These are phyloP conservation scores for Medicago truncatula DNA, from an alignment of 306 rosid species.

Conservation along the genomic window MtrunA17r5.0-ANR NC_053042.1:37593501-37594000, in stretches of 20 bases:
- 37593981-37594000: too few species aligned
- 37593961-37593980: too few species aligned
- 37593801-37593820: slow-evolving; percentile 21
- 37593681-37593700: slow-evolving; percentile 12
- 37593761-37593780: background rate
- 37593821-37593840: background rate
- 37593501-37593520: slow-evolving; percentile 55
- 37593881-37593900: too few species aligned
- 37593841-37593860: background rate
- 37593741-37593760: slow-evolving; percentile 8
- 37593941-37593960: too few species aligned
- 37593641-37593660: slow-evolving; percentile 61
- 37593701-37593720: slow-evolving; percentile 21
- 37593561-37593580: slow-evolving; percentile 62
- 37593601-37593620: slow-evolving; percentile 20
- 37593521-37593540: slow-evolving; percentile 59
- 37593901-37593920: too few species aligned
- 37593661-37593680: slow-evolving; percentile 50
- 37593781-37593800: slow-evolving; percentile 3
- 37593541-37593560: slow-evolving; percentile 49
- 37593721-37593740: slow-evolving; percentile 3
- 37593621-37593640: slow-evolving; percentile 56
- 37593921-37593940: too few species aligned
- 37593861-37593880: background rate
- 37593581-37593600: slow-evolving; percentile 59